phyloP scores from a whole-genome alignment of 2,329 filamentous ascomycete species.

The Pseudocercospora musae region DNA sequence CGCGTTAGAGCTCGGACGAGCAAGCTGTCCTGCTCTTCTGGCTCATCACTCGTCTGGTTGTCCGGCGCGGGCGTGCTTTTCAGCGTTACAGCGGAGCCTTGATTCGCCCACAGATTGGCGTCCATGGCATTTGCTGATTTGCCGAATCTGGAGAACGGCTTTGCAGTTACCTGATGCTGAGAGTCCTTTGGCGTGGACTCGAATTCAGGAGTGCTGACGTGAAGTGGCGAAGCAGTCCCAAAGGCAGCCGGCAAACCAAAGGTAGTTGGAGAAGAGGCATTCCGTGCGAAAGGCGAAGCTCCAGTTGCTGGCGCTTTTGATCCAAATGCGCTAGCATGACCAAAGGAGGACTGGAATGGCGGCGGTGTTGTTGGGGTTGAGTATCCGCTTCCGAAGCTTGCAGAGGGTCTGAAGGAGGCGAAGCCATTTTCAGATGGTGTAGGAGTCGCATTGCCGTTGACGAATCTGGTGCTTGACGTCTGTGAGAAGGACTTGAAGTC shows the following conservation, averaged over 20 bases:
- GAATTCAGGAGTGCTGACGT: not conserved
- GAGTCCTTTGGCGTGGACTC: not conserved
- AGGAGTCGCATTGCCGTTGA: not conserved
- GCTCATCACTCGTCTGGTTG: not conserved
- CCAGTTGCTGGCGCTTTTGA: not conserved
- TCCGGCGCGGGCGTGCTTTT: not conserved
- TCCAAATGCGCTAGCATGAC: not conserved
- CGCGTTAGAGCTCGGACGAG: constrained; percentile 2
- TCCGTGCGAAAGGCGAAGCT: not conserved
- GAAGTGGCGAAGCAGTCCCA: not conserved
- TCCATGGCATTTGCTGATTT: not conserved
- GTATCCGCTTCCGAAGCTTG: not conserved
- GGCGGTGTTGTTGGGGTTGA: not conserved
- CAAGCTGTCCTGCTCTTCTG: not conserved
- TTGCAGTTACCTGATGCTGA: not conserved
- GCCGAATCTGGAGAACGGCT: not conserved
- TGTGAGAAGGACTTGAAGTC: constrained; percentile 3
- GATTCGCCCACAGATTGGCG: not conserved
- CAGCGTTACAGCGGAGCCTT: not conserved
- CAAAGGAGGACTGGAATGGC: not conserved
- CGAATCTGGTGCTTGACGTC: not conserved
- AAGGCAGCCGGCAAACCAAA: not conserved
- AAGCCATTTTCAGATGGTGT: not conserved
- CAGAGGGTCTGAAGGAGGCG: not conserved
- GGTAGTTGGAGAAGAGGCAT: not conserved